Evolutionary conservation across 352 stramenopile genomes (phyloP).

Genomic region (Globisporangium uncinulatum): DNA sequence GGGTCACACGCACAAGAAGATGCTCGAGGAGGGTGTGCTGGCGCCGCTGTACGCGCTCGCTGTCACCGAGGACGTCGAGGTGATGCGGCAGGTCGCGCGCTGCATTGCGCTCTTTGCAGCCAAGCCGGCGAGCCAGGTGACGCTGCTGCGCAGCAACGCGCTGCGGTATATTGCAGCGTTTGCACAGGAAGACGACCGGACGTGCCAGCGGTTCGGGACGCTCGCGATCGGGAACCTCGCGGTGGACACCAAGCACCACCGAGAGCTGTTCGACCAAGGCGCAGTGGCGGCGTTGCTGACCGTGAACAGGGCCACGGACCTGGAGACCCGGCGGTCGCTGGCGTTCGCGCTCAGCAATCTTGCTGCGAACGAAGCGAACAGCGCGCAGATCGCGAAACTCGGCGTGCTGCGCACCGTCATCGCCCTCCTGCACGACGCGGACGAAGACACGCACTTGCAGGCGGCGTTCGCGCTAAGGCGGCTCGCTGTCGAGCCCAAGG

Average conservation of each 20-base stretch:
- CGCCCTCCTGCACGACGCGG: slow-evolving; percentile 76
- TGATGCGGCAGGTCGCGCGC: slow-evolving; percentile 89
- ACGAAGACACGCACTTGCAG: slow-evolving; percentile 93
- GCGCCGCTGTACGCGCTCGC: slow-evolving; percentile 86
- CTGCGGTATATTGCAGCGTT: slow-evolving; percentile 87
- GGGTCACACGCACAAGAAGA: slow-evolving; percentile 92
- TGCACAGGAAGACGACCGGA: slow-evolving; percentile 65
- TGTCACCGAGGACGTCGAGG: slow-evolving; percentile 71
- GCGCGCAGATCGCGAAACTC: slow-evolving; percentile 78
- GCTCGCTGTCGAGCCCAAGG: slow-evolving; percentile 89
- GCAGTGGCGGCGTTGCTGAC: slow-evolving; percentile 87
- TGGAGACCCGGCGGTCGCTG: slow-evolving; percentile 90
- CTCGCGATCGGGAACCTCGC: slow-evolving; percentile 91
- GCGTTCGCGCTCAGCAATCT: slow-evolving; percentile 95
- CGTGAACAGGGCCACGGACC: slow-evolving; percentile 73
- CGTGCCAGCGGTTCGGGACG: slow-evolving; percentile 88
- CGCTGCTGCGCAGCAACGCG: slow-evolving; percentile 82
- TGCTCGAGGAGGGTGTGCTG: slow-evolving; percentile 92
- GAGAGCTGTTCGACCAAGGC: slow-evolving; percentile 91
- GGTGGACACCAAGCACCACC: slow-evolving; percentile 84
- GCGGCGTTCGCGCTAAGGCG: slow-evolving; percentile 89
- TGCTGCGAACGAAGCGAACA: slow-evolving; percentile 89
- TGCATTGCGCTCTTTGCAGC: slow-evolving; percentile 92
- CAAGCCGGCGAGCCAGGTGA: slow-evolving; percentile 87
- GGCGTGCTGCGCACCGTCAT: slow-evolving; percentile 85